Base-by-base conservation (phyloP, 345 rosid genomes). In the Pseudoturritis turrita region DNA sequence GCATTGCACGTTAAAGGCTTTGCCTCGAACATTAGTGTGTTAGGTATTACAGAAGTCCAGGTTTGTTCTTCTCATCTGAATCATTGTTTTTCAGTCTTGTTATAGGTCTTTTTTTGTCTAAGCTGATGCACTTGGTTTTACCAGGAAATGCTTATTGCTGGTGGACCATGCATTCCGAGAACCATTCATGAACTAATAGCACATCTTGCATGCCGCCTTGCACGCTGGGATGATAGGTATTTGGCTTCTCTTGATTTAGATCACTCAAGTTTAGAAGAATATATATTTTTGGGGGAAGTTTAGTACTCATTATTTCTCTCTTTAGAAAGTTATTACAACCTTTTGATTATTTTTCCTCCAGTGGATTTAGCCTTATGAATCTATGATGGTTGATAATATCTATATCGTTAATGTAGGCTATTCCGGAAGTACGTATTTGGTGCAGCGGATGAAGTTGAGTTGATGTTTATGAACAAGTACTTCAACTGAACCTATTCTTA, bases 161-260 rank as follows among this genome's bases (percentile, higher is more conserved):
- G 86, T 62, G 79, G 85, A 52, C 39, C 35, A 7, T 76, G 78
- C 41, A 69, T 77, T 26, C 88, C 86, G 15, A 62, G 73, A 76
- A 85, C 84, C 21, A 45, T 81, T 53, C 83, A 82, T 51, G 88
- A 88, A 62, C 80, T 84, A 10, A 75, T 86, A 50, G 93, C 88
- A 70, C 83, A 83, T 75, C 84, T 88, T 41, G 82, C 87, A 58
- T 72, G 79, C 56, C 81, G 83, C 54, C 90, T 88, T 59, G 87
- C 93, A 2, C 81, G 77, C 49, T 88, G 88, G 87, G 93, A 86
- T 81, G 93, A 88, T 75, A 84, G 92, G 88, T 88, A 45, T 49
- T 12, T 50, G 1, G 35, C 29, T 65, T 35, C 41, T 28, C 7
- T n/a, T 15, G 60, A 39, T 37, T 52, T 62, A 1, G 3, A 25